Evolutionary conservation across 2,329 filamentous ascomycete genomes (phyloP).

Genomic region (Colletotrichum simmondsii): DNA sequence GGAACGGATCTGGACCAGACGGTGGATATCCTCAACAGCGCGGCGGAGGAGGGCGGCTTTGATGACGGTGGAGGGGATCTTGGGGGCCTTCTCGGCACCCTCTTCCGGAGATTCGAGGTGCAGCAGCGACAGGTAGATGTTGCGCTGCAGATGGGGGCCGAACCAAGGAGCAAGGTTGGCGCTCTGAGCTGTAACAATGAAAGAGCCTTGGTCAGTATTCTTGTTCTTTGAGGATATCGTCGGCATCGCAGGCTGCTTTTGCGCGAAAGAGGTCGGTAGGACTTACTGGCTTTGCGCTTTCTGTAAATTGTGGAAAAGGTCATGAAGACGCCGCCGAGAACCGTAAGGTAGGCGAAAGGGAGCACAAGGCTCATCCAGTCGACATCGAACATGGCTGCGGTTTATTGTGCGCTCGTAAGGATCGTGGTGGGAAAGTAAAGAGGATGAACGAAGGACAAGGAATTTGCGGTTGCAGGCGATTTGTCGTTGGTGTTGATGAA

Average conservation of each 20-base stretch:
- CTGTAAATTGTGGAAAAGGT: conserved; percentile 95
- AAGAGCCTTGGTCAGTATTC: conserved; percentile 19
- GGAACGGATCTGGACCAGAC: conserved; percentile 87
- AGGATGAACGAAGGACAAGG: conserved; percentile 29
- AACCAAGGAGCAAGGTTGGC: conserved; percentile 96
- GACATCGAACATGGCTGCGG: conserved; percentile 54
- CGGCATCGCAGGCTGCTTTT: not conserved
- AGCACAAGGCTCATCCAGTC: conserved; percentile 89
- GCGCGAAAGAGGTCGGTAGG: not conserved
- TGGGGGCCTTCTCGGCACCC: conserved; percentile 72
- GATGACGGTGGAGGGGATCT: conserved; percentile 84
- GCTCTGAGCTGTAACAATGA: conserved; percentile 69
- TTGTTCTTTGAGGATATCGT: not conserved
- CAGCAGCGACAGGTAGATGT: conserved; percentile 92
- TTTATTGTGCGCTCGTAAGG: conserved; percentile 25
- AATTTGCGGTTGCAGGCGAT: conserved; percentile 22
- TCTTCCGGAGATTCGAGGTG: conserved; percentile 76
- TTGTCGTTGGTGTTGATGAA: conserved; percentile 24
- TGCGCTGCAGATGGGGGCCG: conserved; percentile 86
- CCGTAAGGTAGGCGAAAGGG: conserved; percentile 88
- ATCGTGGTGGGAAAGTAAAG: conserved; percentile 24
- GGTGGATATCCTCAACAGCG: conserved; percentile 91
- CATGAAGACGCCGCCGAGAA: conserved; percentile 87
- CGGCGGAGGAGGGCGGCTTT: conserved; percentile 89
- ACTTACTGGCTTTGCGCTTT: conserved; percentile 83